phyloP scores from a whole-genome alignment of 768 basidiomycete species.

The Coprinopsis cinerea region DNA sequence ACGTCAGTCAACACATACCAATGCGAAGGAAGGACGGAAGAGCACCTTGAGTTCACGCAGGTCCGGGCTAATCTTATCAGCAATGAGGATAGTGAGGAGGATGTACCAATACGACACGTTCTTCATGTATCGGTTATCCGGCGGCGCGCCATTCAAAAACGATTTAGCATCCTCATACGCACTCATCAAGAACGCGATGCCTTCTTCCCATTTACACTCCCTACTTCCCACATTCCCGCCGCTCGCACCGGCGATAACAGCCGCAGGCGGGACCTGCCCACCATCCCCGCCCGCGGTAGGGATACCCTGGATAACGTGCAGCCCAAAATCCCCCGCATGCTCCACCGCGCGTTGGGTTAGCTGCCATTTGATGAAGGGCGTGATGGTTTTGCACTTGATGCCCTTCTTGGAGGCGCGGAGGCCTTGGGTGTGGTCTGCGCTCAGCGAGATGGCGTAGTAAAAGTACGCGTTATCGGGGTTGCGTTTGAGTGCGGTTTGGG shows the following conservation, averaged over 20 bases:
- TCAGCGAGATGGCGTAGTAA: slow-evolving; percentile 55
- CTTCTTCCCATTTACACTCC: slow-evolving; percentile 48
- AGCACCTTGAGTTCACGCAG: slow-evolving; percentile 47
- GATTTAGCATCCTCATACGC: slow-evolving; percentile 55
- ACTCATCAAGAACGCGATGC: slow-evolving; percentile 53
- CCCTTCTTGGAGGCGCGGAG: slow-evolving; percentile 63
- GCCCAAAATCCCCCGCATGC: slow-evolving; percentile 53
- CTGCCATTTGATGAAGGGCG: slow-evolving; percentile 51
- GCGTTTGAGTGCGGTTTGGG: slow-evolving; percentile 42
- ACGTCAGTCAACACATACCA: not conserved
- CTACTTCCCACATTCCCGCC: no score
- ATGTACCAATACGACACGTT: slow-evolving; percentile 56
- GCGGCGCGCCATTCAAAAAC: slow-evolving; percentile 51
- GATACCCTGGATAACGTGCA: slow-evolving; percentile 41
- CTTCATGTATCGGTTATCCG: slow-evolving; percentile 57
- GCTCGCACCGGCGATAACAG: no score
- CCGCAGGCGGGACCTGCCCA: no score
- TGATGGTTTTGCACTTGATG: slow-evolving; percentile 46
- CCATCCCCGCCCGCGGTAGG: no score
- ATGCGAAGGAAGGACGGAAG: slow-evolving; percentile 4
- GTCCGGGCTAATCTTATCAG: slow-evolving; percentile 44
- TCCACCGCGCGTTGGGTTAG: slow-evolving; percentile 58
- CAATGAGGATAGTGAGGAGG: slow-evolving; percentile 44
- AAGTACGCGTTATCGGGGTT: slow-evolving; percentile 59
- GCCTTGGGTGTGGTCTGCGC: slow-evolving; percentile 41